Evolutionary conservation across 495 filamentous ascomycete genomes (phyloP), one percentile per base, ranked within the genome.

Genomic region (Cudoniella acicularis): DNA sequence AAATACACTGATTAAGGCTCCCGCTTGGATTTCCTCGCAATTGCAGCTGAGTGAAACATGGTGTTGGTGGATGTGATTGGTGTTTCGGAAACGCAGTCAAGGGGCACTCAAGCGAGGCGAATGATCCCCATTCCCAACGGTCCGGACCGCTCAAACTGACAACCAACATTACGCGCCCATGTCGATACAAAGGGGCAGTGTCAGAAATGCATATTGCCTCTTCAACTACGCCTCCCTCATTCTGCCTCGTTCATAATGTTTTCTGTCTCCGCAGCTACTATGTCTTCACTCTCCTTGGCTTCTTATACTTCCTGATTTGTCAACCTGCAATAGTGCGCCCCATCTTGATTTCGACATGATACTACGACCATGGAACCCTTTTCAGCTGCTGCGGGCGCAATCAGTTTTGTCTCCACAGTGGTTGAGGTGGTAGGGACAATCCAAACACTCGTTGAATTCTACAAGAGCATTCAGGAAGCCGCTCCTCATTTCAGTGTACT

Each of bases 341-440:
- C 4, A 4, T 36, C 6, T 36, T 13, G 6, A 13, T 13, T 36
- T 13, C 13, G 4, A 13, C 6, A 36, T 36, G 13, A 13, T 18
- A 50, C 41, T 50, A 26, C 23, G 18, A 51, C n/a, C 30, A 63
- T 63, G 60, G 55, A 63, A 6, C 49, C n/a, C 17, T 1, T 63
- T 2, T 42, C 26, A 23, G 21, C 4, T 3, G 49, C 47, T 26
- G 40, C 49, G 13, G 42, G 55, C 49, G 42, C 25, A 9, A 23
- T 57, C 43, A 54, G 53, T 24, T 16, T 59, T 11, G 49, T 49
- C 10, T 48, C 41, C 13, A 26, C 53, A 17, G 51, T 42, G 16
- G 36, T 54, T 55, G 54, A 63, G 47, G 54, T 63, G 11, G 43
- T 4, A 13, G 60, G 55, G 18, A 27, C 10, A 1, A 25, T 63